Evolutionary conservation across 2,329 filamentous ascomycete genomes (phyloP).

Genomic region (Sphaceloma murrayae): DNA sequence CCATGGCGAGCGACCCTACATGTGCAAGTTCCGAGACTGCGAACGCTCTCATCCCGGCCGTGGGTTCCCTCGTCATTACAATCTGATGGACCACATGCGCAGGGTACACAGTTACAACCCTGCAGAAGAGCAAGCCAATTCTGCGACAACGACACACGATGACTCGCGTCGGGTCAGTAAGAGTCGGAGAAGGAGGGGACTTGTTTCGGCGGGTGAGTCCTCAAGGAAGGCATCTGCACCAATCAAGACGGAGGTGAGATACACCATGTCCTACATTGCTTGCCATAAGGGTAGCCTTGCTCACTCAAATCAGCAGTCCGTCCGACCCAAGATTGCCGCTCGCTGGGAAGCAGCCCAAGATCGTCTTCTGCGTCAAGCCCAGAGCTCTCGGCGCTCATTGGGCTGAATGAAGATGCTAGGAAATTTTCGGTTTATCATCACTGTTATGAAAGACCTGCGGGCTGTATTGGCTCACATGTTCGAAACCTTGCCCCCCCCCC

Average conservation of each 20-base stretch:
- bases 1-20: constrained; percentile 83
- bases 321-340: neutral
- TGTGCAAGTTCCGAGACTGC: constrained; percentile 80
- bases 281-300: too few species aligned
- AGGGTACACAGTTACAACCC: constrained; percentile 63
- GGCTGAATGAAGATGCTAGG: neutral
- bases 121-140: neutral
- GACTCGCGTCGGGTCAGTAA: constrained; percentile 6
- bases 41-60: constrained; percentile 73
- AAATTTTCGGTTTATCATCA: neutral
- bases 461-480: neutral
- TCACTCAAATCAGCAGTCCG: neutral
- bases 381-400: neutral
- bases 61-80: constrained; percentile 92
- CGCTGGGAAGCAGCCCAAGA: neutral
- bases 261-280: too few species aligned
- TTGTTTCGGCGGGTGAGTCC: neutral
- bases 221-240: neutral
- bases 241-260: constrained; percentile 7
- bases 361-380: neutral
- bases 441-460: neutral
- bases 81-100: constrained; percentile 94
- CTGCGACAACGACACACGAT: neutral
- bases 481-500: too few species aligned
- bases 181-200: constrained; percentile 17